A percentile compares a stretch with the other conserved stretches of the same genome.
phyloP scores from a whole-genome alignment of 2,329 filamentous ascomycete genomes.

The Thelonectria olida region DNA sequence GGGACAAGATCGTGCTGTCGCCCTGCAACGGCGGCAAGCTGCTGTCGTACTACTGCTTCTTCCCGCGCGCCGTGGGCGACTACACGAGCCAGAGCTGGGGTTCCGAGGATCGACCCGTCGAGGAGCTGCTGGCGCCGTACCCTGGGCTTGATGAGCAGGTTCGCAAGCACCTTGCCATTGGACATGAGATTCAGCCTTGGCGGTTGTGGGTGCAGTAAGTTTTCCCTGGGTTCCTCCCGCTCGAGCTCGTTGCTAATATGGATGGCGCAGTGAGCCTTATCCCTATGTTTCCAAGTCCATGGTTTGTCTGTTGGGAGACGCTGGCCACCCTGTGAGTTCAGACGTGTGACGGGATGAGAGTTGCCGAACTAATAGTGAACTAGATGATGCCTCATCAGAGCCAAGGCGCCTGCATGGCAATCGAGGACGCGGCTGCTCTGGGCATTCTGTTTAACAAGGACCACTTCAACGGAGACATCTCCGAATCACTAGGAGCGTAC shows the following conservation, averaged over 20 bases:
- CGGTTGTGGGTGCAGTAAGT: slow-evolving; percentile 66
- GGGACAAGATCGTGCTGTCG: slow-evolving; percentile 76
- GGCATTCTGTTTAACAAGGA: slow-evolving; percentile 66
- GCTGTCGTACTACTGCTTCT: slow-evolving; percentile 77
- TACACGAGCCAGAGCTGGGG: slow-evolving; percentile 70
- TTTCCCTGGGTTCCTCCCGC: not conserved
- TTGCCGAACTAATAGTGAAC: slow-evolving; percentile 3
- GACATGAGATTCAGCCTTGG: slow-evolving; percentile 72
- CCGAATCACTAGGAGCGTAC: slow-evolving; percentile 59
- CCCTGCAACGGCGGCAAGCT: slow-evolving; percentile 73
- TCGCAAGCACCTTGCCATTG: slow-evolving; percentile 64
- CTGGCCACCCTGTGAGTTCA: slow-evolving; percentile 66
- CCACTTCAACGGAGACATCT: slow-evolving; percentile 58
- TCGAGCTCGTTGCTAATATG: not conserved
- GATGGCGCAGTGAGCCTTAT: slow-evolving; percentile 57
- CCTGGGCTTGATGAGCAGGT: slow-evolving; percentile 68
- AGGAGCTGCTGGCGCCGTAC: slow-evolving; percentile 69
- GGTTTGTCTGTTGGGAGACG: slow-evolving; percentile 71
- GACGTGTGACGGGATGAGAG: too few species aligned
- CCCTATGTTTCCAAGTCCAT: slow-evolving; percentile 61
- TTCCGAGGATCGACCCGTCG: slow-evolving; percentile 58
- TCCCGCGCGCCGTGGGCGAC: slow-evolving; percentile 58
- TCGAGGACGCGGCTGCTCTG: slow-evolving; percentile 71
- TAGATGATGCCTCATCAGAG: slow-evolving; percentile 76
- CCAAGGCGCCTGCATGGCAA: slow-evolving; percentile 75